Base-by-base conservation (phyloP, 1,284 basidiomycete species). In the Macrocybe sp. region DNA sequence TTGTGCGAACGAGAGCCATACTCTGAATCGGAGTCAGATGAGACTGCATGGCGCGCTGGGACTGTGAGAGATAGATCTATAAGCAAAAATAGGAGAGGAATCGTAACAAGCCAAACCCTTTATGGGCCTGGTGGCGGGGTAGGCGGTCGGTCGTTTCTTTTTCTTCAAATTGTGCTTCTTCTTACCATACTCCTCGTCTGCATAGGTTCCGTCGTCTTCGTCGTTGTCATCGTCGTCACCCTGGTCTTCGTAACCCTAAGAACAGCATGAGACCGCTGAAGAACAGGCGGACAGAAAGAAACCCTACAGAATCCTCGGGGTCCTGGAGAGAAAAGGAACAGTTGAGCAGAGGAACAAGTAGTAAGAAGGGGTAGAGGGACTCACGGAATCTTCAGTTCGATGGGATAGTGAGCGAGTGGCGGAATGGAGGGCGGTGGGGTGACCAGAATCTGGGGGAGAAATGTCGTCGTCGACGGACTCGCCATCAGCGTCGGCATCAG, bases 1-100 rank as follows among this genome's bases (percentile, higher is more conserved):
- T 91, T 92, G 74, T 91, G 88, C 37, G 88, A 81, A 52, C 89
- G 86, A 32, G 83, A 75, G 34, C 86, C 91, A 61, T 94, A 95
- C 59, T 94, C 91, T 8, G 90, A 93, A 63, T 92, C 91, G 3
- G 90, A 92, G 63, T 89, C 86, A 39, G 85, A 85, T 48, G 69
- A 75, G 52, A 72, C 73, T 43, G 70, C 69, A 52, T 72, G 73
- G 50, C 79, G 76, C 51, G 72, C 62, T 44, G 73, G 59, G 49
- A 70, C 74, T 79, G 63, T 47, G n/a, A 37, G 34, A 10, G 16
- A 1, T 33, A 37, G 4, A 34, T 37, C 55, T 32, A 53, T 48
- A 49, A 46, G 43, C 37, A 41, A 49, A 47, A 52, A 47, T 43
- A 32, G 44, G 44, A 43, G 44, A 39, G 22, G 48, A 41, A 50